A percentile compares a stretch with the other conserved stretches of the same genome.
These are phyloP conservation scores for Penicillium hordei DNA, from an alignment of 2,329 filamentous ascomycete species.

Conservation along the genomic window DNA sequence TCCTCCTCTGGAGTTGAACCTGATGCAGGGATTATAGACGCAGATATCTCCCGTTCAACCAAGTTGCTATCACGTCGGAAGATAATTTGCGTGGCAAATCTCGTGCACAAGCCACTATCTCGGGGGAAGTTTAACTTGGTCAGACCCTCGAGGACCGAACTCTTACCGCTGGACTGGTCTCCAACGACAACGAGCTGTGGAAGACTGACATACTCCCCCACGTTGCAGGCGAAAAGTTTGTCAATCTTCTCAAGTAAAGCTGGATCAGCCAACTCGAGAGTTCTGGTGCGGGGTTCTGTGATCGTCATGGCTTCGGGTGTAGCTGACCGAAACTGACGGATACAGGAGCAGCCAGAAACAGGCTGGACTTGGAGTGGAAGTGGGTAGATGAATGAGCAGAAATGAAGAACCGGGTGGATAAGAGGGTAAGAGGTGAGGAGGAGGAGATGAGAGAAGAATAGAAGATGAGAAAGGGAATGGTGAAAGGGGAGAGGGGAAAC, in stretches of 20 bases:
- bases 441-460: background rate
- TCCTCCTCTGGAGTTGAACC: slow-evolving; percentile 18
- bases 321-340: background rate
- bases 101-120: slow-evolving; percentile 42
- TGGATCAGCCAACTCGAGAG: slow-evolving; percentile 17
- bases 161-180: slow-evolving; percentile 44
- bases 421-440: background rate
- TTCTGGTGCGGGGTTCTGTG: background rate
- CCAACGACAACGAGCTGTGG: slow-evolving; percentile 43
- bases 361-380: background rate
- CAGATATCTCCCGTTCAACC: slow-evolving; percentile 22
- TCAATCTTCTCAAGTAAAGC: slow-evolving; percentile 38
- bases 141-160: slow-evolving; percentile 35
- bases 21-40: slow-evolving; percentile 41
- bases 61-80: slow-evolving; percentile 34
- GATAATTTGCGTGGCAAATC: slow-evolving; percentile 50
- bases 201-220: slow-evolving; percentile 34
- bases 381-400: background rate
- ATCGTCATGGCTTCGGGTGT: background rate
- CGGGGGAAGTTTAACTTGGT: slow-evolving; percentile 43
- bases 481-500: background rate
- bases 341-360: background rate
- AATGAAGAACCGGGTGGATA: background rate
- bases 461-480: background rate
- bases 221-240: slow-evolving; percentile 37